Base-by-base conservation (phyloP, 2,329 filamentous ascomycete genomes). In the Chaetomium olivaceum region DNA sequence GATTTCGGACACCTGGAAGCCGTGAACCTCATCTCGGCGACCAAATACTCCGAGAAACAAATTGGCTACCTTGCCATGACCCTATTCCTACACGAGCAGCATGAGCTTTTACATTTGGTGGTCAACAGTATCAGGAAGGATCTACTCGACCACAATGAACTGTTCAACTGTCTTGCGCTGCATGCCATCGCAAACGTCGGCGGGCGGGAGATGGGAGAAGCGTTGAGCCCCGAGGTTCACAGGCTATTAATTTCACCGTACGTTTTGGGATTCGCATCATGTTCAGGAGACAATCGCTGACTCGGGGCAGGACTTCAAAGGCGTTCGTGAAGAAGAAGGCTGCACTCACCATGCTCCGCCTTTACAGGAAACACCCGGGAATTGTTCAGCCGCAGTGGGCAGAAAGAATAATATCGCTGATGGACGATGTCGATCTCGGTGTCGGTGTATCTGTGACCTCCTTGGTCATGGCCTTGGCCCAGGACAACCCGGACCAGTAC, bases 281-380 rank as follows among this genome's bases (percentile, higher is more conserved):
- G 19, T 19, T 3, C 3, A 4, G n/a, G 25, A n/a, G 16, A 31
- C 51, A 27, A 54, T 63, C 8, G 36, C 69, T 73, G 59, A 73
- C 68, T 31, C 29, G 69, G 61, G 63, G 6, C 66, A 82, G 81
- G 56, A 83, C 82, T 8, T 98, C 94, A 0, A 99, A 98, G 79
- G 89, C 95, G 0, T 99, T 99, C 72, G 95, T 99, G 67, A 99
- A 99, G 85, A 99, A 99, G 81, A 99, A 99, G 83, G 94, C 95
- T 1, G 95, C 95, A 7, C 82, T 99, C 61, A 99, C 95, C 0
- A 84, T 99, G 43, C 86, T 99, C 62, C 91, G 95, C 62, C 80
- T 99, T 6, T 99, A 98, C 79, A 91, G 95, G 72, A 99, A 99
- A 80, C 89, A 93, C 74, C 93, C 94, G 1, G 90, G 89, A 69